Base-by-base conservation (phyloP, 805 yeast genomes). In the Starmerella asiatica region DNA sequence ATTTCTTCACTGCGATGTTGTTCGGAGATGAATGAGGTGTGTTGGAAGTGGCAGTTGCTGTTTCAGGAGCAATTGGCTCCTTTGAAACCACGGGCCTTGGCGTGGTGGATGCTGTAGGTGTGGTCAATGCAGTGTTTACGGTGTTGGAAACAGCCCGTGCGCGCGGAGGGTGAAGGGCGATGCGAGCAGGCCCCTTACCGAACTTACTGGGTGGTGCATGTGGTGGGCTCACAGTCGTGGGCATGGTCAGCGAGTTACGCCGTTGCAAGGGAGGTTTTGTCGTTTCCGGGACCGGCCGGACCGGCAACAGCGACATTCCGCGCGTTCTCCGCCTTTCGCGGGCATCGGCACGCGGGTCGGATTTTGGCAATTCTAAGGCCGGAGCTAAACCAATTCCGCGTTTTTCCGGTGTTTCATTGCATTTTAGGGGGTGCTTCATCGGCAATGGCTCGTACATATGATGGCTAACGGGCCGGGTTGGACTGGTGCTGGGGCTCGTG, bases 231-330 rank as follows among this genome's bases (percentile, higher is more conserved):
- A 19, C 32, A 7, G 32, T 14, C n/a, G n/a, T n/a, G n/a, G n/a
- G n/a, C n/a, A n/a, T n/a, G n/a, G n/a, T n/a, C n/a, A n/a, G n/a
- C 9, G 12, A 16, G 5, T 8, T 11, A 5, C 17, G 19, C 21
- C 32, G 32, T 6, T 11, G 20, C 20, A 6, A 21, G n/a, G 17
- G 15, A 7, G 31, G 15, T 8, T 6, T 9, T 14, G n/a, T 8
- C 8, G 18, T 6, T 6, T 14, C 18, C 9, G 20, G 8, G 17
- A 21, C 12, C 17, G 15, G 18, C 14, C 43, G 21, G 19, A 44
- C 38, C 3, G 47, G 44, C 23, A 44, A 38, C 9, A 44, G 15
- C 17, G 47, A 44, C 21, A 44, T 15, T 7, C 47, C 47, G 3
- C 47, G 36, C 26, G 11, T 23, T 7, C 26, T 7, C 26, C 26